Conservation (phyloP, 1,284 basidiomycete genomes). For the Puccinia coronata region DNA sequence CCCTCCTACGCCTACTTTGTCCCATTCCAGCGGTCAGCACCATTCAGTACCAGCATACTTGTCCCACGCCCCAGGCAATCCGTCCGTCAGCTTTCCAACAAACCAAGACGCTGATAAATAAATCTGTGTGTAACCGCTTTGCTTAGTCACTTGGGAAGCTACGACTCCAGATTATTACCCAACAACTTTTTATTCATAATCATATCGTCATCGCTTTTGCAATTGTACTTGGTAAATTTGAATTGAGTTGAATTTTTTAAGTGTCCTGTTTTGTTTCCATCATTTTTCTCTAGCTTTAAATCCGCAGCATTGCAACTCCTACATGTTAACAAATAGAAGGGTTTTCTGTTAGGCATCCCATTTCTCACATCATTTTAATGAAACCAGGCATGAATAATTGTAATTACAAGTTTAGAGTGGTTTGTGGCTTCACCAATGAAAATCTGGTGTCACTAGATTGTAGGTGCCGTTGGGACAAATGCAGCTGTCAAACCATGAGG, state of each 20-base stretch:
- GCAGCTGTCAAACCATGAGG: no score
- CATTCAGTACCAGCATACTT: constrained; percentile 15
- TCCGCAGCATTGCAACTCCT: background rate
- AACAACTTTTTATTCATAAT: no score
- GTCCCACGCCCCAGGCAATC: constrained; percentile 13
- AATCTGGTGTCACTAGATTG: no score
- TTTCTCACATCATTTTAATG: no score
- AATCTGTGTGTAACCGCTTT: background rate
- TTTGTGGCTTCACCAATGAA: no score
- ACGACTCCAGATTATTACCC: background rate
- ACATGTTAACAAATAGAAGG: no score
- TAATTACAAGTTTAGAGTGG: no score
- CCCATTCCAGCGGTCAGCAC: constrained; percentile 16
- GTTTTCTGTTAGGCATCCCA: no score
- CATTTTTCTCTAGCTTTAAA: background rate
- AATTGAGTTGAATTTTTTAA: background rate
- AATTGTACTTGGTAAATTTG: background rate
- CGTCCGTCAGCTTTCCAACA: constrained; percentile 2
- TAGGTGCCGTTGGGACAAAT: no score
- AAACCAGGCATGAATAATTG: no score
- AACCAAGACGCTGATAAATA: constrained; percentile 11
- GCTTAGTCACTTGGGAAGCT: background rate
- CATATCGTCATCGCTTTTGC: no score
- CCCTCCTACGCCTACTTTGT: constrained; percentile 23
- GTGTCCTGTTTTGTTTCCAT: background rate